These are phyloP conservation scores for Podaxis sp. DNA, from an alignment of 768 basidiomycete genomes.

Conservation along the genomic window DNA sequence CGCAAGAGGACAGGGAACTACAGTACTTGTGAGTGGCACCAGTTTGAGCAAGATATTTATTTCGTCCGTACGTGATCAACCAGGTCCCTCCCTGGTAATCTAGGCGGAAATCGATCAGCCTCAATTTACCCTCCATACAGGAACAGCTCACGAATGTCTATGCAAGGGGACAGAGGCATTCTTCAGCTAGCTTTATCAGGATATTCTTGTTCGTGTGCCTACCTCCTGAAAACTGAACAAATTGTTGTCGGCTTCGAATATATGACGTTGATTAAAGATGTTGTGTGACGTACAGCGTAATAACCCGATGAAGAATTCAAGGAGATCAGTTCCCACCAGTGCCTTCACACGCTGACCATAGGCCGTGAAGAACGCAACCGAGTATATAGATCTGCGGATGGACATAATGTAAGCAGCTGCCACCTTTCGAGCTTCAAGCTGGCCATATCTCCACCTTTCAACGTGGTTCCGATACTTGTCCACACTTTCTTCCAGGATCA, in stretches of 20 bases:
- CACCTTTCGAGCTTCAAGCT: neutral
- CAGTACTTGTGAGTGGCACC: neutral
- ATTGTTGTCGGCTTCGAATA: neutral
- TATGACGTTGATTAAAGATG: neutral
- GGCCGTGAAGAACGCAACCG: slow-evolving; percentile 21
- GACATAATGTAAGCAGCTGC: neutral
- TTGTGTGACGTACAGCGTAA: neutral
- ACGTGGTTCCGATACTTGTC: slow-evolving; percentile 15
- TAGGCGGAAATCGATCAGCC: neutral
- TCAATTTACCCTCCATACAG: neutral
- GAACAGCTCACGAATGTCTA: slow-evolving; percentile 2
- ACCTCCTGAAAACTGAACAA: slow-evolving; percentile 5
- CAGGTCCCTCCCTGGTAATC: slow-evolving; percentile 6
- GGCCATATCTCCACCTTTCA: slow-evolving; percentile 17
- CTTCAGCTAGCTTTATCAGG: neutral
- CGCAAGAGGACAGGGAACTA: slow-evolving; percentile 15
- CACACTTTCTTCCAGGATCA: slow-evolving; percentile 14
- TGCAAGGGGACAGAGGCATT: neutral
- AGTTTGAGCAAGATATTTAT: neutral
- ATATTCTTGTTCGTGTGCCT: neutral
- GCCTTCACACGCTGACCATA: slow-evolving; percentile 23
- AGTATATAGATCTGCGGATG: slow-evolving; percentile 20
- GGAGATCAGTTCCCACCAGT: slow-evolving; percentile 18
- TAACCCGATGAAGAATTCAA: slow-evolving; percentile 18
- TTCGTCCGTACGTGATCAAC: slow-evolving; percentile 12